Evolutionary conservation across 495 filamentous ascomycete species (phyloP).

Genomic region (Penicillium samsonianum): DNA sequence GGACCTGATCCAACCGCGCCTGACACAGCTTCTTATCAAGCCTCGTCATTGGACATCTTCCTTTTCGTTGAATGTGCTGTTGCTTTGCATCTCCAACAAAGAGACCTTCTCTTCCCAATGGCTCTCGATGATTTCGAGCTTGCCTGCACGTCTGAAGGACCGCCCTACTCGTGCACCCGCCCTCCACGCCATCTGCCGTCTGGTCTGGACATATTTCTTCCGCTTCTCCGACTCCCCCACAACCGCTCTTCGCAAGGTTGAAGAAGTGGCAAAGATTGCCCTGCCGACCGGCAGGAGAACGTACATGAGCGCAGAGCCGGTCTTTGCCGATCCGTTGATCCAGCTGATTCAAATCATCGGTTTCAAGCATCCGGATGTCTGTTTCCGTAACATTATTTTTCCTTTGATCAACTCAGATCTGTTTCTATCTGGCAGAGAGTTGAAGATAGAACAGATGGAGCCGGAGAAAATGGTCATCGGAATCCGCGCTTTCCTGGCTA

Average conservation of each 20-base stretch:
- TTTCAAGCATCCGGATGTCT: slow-evolving; percentile 88
- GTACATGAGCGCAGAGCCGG: slow-evolving; percentile 75
- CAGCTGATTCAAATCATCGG: slow-evolving; percentile 95
- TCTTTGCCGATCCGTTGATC: slow-evolving; percentile 83
- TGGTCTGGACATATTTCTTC: slow-evolving; percentile 97
- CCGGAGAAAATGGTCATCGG: slow-evolving; percentile 96
- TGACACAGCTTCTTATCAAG: slow-evolving; percentile 82
- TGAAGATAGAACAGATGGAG: slow-evolving; percentile 89
- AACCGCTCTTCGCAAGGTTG: slow-evolving; percentile 72
- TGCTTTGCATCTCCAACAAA: slow-evolving; percentile 82
- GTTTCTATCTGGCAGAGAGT: slow-evolving; percentile 71
- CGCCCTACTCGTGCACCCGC: slow-evolving; percentile 74
- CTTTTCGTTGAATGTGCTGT: slow-evolving; percentile 79
- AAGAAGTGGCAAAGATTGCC: slow-evolving; percentile 81
- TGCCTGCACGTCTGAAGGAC: slow-evolving; percentile 81
- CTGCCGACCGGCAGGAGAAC: slow-evolving; percentile 75
- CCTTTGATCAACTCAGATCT: slow-evolving; percentile 90
- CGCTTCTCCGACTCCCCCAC: slow-evolving; percentile 71
- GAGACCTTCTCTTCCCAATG: slow-evolving; percentile 84
- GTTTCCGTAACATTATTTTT: slow-evolving; percentile 89
- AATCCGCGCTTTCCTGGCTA: slow-evolving; percentile 85
- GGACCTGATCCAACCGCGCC: slow-evolving; percentile 68
- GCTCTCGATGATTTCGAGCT: slow-evolving; percentile 72
- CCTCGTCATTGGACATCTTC: slow-evolving; percentile 86
- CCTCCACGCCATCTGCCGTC: slow-evolving; percentile 82